These are phyloP conservation scores for Russula sp. DNA, from an alignment of 768 basidiomycete species.

Conservation along the genomic window DNA sequence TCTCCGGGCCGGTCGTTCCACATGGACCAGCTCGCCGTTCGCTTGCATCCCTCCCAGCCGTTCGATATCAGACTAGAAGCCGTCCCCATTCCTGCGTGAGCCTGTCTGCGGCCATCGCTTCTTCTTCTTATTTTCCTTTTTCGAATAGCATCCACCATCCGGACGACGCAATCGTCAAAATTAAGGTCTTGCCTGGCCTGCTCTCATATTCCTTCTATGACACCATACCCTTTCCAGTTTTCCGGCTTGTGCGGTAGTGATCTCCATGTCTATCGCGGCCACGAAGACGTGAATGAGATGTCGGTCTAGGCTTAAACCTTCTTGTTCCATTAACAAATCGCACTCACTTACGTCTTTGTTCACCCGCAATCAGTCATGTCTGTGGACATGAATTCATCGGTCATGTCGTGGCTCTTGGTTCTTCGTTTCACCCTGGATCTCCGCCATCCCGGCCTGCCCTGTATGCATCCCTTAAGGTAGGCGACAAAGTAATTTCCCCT, in stretches of 20 bases:
- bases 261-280: conserved; percentile 70
- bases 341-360: conserved; percentile 12
- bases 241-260: conserved; percentile 72
- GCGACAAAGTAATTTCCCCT: conserved; percentile 76
- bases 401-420: conserved; percentile 63
- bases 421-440: conserved; percentile 46
- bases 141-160: conserved; percentile 58
- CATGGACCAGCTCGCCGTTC: conserved; percentile 27
- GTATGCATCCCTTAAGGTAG: conserved; percentile 62
- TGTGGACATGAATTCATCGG: conserved; percentile 81
- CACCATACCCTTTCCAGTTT: conserved; percentile 41
- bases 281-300: conserved; percentile 51
- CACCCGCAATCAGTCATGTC: conserved; percentile 45
- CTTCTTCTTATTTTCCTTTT: background rate
- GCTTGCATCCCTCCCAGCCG: conserved; percentile 55
- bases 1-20: conserved; percentile 39
- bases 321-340: conserved; percentile 7
- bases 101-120: conserved; percentile 19
- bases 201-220: background rate
- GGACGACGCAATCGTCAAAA: conserved; percentile 77
- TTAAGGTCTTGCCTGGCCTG: conserved; percentile 46
- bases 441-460: conserved; percentile 53
- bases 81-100: conserved; percentile 54
- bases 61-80: conserved; percentile 70
- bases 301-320: conserved; percentile 37